Base-by-base conservation (phyloP, 495 filamentous ascomycete genomes). In the Schizothecium vesticola region DNA sequence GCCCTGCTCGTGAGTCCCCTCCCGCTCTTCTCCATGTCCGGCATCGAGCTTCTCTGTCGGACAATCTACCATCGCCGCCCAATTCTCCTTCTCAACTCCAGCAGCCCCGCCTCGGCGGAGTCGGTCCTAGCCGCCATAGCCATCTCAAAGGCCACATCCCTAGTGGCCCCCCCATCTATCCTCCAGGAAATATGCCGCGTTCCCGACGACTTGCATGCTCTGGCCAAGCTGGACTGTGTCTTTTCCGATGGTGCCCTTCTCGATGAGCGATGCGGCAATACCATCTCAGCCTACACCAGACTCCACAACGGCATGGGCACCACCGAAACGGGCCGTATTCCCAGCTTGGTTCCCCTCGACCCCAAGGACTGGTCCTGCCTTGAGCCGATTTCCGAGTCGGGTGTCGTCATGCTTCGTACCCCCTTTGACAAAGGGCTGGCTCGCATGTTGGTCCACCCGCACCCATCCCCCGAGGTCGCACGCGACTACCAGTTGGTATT, bases 401-500 rank as follows among this genome's bases (percentile, higher is more conserved):
- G 74, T 0, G 68, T 77, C 2, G 71, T 78, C 3, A 70, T 72
- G 67, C 64, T 61, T 26, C 65, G n/a, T n/a, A n/a, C n/a, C n/a
- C n/a, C n/a, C n/a, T n/a, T n/a, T n/a, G n/a, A n/a, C n/a, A n/a
- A n/a, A n/a, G n/a, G n/a, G n/a, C 51, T 65, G 19, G 63, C 63
- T 21, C 64, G 69, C 63, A 31, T 78, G 3, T 69, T 68, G 21
- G 71, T 78, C 59, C 61, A 72, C 36, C 16, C 4, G 13, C 36
- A 19, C 36, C 36, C 36, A 19, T 43, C 36, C 0, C 65, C 65
- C 22, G 28, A 67, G 0, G 67, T 70, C 10, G 61, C 67, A 5
- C 69, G 22, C 13, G 26, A 23, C 21, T 66, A 56, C 21, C 63
- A 65, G 33, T 33, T 61, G 21, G 58, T 80, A 23, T 87, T 86